These are phyloP conservation scores for Penicillium sp. DNA, from an alignment of 2,329 filamentous ascomycete genomes.

Conservation along the genomic window DNA sequence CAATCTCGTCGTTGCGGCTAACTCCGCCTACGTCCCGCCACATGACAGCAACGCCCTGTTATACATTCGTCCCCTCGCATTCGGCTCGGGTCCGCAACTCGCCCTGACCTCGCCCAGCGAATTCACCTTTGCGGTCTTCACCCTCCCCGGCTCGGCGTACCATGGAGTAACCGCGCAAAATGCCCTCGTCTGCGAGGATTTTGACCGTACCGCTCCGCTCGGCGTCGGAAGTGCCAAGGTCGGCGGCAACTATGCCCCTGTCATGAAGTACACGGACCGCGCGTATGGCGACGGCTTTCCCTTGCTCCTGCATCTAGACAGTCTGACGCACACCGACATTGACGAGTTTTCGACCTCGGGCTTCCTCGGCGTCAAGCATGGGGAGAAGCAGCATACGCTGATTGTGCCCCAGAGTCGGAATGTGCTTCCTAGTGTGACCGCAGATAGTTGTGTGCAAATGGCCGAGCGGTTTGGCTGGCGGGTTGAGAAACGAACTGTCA, in stretches of 20 bases:
- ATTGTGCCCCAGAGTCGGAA: slow-evolving; percentile 18
- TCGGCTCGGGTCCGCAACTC: slow-evolving; percentile 35
- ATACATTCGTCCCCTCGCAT: slow-evolving; percentile 42
- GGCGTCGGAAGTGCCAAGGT: slow-evolving; percentile 41
- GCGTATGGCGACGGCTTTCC: slow-evolving; percentile 37
- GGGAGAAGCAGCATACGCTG: slow-evolving; percentile 24
- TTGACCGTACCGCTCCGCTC: slow-evolving; percentile 41
- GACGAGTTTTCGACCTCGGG: slow-evolving; percentile 43
- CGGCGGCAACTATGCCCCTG: slow-evolving; percentile 45
- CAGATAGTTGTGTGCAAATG: neutral
- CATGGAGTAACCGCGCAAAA: slow-evolving; percentile 35
- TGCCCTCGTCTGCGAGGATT: slow-evolving; percentile 40
- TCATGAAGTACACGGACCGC: slow-evolving; percentile 36
- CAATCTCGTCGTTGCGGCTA: neutral
- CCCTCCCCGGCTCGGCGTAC: neutral
- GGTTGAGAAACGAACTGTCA: neutral
- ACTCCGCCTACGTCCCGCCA: slow-evolving; percentile 11
- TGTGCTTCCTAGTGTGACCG: neutral
- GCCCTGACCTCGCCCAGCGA: slow-evolving; percentile 26
- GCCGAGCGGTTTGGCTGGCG: neutral
- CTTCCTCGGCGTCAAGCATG: slow-evolving; percentile 38
- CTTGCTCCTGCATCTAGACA: slow-evolving; percentile 43
- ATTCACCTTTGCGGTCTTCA: slow-evolving; percentile 32
- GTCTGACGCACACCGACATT: slow-evolving; percentile 34
- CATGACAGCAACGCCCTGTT: slow-evolving; percentile 34